Evolutionary conservation across 169 alveolate genomes (phyloP), one percentile per base, ranked within the genome.

Genomic region (Babesia microti): DNA sequence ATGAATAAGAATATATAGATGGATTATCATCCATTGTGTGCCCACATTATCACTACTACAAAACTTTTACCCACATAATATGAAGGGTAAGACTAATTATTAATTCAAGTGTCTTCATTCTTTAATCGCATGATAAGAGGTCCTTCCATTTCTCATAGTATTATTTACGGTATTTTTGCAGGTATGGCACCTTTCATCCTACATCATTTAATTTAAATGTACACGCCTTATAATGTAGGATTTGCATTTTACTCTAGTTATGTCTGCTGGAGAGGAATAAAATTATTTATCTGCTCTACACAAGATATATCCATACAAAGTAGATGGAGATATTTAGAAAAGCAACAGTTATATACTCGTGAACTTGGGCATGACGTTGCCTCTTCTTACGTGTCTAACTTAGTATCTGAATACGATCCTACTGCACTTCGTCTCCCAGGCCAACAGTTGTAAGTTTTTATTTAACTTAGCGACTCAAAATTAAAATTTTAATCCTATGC

Each of bases 311-410:
- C 81, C 1, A 57, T 68, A 34, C 76, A 56, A 39, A 65, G 80
- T 22, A 53, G 82, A 17, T 45, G 61, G 68, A 67, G 82, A 14
- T 71, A 71, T 44, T 24, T 55, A 14, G 82, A 71, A 59, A 71
- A 71, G 65, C 82, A 71, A 40, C 76, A 67, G 41, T 45, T 67
- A 6, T 67, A 29, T 27, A 57, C 43, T 21, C 36, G 61, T 15
- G 82, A 71, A 39, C 49, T 71, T 7, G 69, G 56, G 15, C 65
- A 48, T 21, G 51, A 58, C 35, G 32, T 71, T 68, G 65, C 54
- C 33, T 50, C 76, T 0, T 49, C 49, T 12, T 47, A 32, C 52
- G 61, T 71, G 30, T 79, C 68, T 26, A 39, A 41, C 40, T 37
- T 67, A 4, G 69, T 57, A 26, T 54, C 46, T 11, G 78, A 71